A percentile compares a stretch with the other conserved stretches of the same genome.
Evolutionary conservation across 83 land plant genomes (phyloP).

Genomic region (Picea abies): DNA sequence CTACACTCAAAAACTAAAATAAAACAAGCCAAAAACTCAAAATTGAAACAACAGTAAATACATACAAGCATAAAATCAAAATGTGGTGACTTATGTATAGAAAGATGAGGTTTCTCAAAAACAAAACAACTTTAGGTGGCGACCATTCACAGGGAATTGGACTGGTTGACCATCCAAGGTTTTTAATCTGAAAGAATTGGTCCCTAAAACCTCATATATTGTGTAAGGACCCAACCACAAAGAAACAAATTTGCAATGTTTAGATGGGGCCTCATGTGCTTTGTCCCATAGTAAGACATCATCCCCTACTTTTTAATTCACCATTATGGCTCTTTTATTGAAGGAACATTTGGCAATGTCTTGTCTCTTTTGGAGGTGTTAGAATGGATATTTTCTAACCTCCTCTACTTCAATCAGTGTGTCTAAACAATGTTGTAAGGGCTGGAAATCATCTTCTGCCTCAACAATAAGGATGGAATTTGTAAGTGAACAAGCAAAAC

Average conservation of each 20-base stretch:
- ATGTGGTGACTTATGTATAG: too few relatives aligned
- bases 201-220: not conserved
- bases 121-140: not conserved
- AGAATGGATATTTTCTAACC: not conserved
- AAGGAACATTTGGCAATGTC: not conserved
- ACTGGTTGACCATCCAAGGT: not conserved
- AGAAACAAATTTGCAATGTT: not conserved
- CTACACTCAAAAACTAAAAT: too few relatives aligned
- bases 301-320: not conserved
- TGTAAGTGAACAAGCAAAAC: too few relatives aligned
- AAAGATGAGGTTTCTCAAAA: too few relatives aligned
- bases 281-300: not conserved
- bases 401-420: not conserved
- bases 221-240: not conserved
- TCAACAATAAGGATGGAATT: too few relatives aligned
- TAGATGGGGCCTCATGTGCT: not conserved
- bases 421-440: not conserved
- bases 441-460: too few relatives aligned
- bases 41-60: too few relatives aligned
- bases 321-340: not conserved
- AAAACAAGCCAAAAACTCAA: too few relatives aligned
- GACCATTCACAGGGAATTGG: not conserved
- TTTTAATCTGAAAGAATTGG: not conserved
- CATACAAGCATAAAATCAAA: too few relatives aligned
- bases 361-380: not conserved